Evolutionary conservation across 116 monocot species (phyloP), one percentile per base, ranked within the genome.

Genomic region (Trichopus zeylanicus): DNA sequence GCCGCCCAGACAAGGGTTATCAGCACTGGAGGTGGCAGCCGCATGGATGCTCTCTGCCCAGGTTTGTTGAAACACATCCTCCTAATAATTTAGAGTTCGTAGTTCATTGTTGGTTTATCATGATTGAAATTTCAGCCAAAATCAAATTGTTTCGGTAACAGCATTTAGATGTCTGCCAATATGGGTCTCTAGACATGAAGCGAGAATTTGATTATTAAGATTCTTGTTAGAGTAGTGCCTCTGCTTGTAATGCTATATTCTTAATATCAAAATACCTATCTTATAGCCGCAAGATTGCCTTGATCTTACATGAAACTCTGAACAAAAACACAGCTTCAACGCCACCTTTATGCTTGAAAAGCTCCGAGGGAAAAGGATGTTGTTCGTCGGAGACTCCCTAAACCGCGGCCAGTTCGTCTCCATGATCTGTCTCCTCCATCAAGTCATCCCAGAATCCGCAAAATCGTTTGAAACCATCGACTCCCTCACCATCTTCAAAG

Each of bases 21-120:
- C 82, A 82, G 70, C 75, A 79, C 39, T 76, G 78, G 78, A 66
- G 73, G 38, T 87, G 87, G 87, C 75, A 87, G 66, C 87, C 87
- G 16, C 68, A 70, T 54, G 67, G 57, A 18, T 87, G 87, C 61
- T 51, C 57, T 53, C 73, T 82, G 15, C 73, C 87, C n/a, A 82
- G 87, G 87, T 82, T 38, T 23, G 34, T 35, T 10, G 10, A 35
- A n/a, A n/a, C n/a, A n/a, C n/a, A n/a, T n/a, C n/a, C n/a, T n/a
- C n/a, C n/a, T n/a, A n/a, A n/a, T n/a, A n/a, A n/a, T n/a, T n/a
- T n/a, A n/a, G n/a, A 42, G 0, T 42, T 12, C 3, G 13, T 4
- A 42, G 13, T 7, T 42, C 13, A 13, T 42, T 42, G 3, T 12
- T 42, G 5, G 0, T 37, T 42, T 42, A 42, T 13, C 13, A 16